phyloP scores from a whole-genome alignment of 2,329 filamentous ascomycete genomes.

The Verticillium klebahnii region DNA sequence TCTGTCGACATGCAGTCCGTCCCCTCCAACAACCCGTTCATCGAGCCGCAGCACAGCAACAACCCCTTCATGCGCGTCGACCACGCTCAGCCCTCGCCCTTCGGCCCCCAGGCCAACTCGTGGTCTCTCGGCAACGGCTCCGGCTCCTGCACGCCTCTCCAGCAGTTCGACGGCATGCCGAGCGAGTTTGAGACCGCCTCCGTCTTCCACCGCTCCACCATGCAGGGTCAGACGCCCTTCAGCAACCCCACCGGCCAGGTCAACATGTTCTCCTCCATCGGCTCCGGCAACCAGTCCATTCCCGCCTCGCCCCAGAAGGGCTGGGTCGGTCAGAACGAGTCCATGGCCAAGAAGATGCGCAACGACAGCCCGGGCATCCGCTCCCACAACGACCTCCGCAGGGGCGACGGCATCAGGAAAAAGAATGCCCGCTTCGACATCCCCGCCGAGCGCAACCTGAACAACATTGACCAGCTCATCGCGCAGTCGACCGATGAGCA shows the following conservation, averaged over 20 bases:
- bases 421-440: slow-evolving; percentile 99
- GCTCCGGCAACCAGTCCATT: slow-evolving; percentile 42
- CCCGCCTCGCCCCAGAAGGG: slow-evolving; percentile 55
- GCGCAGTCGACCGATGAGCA: slow-evolving; percentile 82
- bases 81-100: slow-evolving; percentile 38
- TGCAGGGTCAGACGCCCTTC: slow-evolving; percentile 52
- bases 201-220: slow-evolving; percentile 48
- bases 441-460: slow-evolving; percentile 84
- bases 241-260: slow-evolving; percentile 44
- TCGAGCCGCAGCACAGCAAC: slow-evolving; percentile 49
- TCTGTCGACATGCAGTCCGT: slow-evolving; percentile 61
- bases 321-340: slow-evolving; percentile 46
- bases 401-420: slow-evolving; percentile 90
- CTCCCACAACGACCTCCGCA: slow-evolving; percentile 70
- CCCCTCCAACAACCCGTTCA: slow-evolving; percentile 59
- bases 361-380: slow-evolving; percentile 65
- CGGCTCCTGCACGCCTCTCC: slow-evolving; percentile 70
- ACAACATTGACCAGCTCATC: slow-evolving; percentile 93
- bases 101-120: slow-evolving; percentile 33
- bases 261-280: slow-evolving; percentile 50
- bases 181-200: slow-evolving; percentile 51
- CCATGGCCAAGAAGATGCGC: slow-evolving; percentile 56
- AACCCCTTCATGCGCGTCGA: slow-evolving; percentile 66
- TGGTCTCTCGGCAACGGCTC: slow-evolving; percentile 65
- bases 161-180: slow-evolving; percentile 60